phyloP scores from a whole-genome alignment of 176 grass and related monocot genomes.

The Luzula sylvatica region DNA sequence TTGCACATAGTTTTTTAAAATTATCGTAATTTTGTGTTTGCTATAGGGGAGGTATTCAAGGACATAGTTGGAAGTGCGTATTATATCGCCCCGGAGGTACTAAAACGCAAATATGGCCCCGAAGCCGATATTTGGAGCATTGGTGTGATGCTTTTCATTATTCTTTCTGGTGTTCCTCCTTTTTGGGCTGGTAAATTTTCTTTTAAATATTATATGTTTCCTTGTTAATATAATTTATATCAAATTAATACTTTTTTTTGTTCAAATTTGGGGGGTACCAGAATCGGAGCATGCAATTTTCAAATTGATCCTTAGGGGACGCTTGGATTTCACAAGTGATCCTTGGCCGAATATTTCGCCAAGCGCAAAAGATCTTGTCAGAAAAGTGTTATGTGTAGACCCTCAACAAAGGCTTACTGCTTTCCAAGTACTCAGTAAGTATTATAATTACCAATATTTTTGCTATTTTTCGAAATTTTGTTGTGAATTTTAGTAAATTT shows the following conservation, averaged over 20 bases:
- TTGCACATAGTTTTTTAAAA: neutral
- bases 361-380: constrained; percentile 69
- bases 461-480: neutral
- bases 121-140: constrained; percentile 85
- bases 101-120: constrained; percentile 62
- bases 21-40: neutral
- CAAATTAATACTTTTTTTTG: neutral
- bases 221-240: neutral
- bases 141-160: constrained; percentile 74
- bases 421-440: constrained; percentile 64
- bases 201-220: neutral
- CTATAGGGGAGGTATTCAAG: constrained; percentile 74
- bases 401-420: constrained; percentile 67
- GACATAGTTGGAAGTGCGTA: constrained; percentile 89
- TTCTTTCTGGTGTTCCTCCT: constrained; percentile 71
- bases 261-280: constrained; percentile 12
- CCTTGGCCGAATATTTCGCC: constrained; percentile 62
- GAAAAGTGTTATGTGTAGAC: constrained; percentile 65
- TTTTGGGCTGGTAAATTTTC: constrained; percentile 69
- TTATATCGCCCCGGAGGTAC: constrained; percentile 81
- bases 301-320: constrained; percentile 65
- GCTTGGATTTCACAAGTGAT: constrained; percentile 59
- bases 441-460: neutral
- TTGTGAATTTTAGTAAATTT: neutral
- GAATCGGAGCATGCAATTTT: constrained; percentile 84